These are phyloP conservation scores for Aspergillus wentii DNA, from an alignment of 495 filamentous ascomycete genomes.

Conservation along the genomic window DNA sequence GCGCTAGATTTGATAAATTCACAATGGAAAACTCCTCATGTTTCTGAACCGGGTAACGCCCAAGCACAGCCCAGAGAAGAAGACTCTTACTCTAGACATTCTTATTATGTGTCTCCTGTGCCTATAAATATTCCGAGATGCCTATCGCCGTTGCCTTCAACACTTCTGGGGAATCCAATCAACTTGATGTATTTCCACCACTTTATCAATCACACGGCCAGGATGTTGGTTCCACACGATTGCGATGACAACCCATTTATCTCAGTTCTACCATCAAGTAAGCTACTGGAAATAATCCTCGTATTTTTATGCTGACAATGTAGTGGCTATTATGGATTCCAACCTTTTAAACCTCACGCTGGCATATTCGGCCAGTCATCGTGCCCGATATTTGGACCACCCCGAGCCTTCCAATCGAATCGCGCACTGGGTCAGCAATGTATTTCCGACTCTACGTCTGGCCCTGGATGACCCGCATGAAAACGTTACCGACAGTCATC, in stretches of 20 bases:
- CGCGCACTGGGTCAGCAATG: slow-evolving; percentile 70
- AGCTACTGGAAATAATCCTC: slow-evolving; percentile 19
- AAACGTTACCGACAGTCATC: slow-evolving; percentile 66
- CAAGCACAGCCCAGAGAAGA: no score
- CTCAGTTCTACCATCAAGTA: slow-evolving; percentile 64
- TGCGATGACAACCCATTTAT: slow-evolving; percentile 71
- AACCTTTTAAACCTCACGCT: slow-evolving; percentile 74
- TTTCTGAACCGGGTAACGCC: slow-evolving; percentile 11
- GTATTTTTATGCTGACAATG: slow-evolving; percentile 9
- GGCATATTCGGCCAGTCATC: slow-evolving; percentile 78
- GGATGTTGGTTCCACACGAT: slow-evolving; percentile 71
- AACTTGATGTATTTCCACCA: slow-evolving; percentile 75
- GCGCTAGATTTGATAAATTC: slow-evolving; percentile 26
- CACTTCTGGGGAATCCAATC: slow-evolving; percentile 69
- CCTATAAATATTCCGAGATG: slow-evolving; percentile 61
- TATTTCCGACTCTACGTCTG: slow-evolving; percentile 67
- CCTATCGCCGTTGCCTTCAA: slow-evolving; percentile 61
- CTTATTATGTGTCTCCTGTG: slow-evolving; percentile 66
- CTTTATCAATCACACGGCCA: slow-evolving; percentile 75
- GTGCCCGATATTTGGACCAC: slow-evolving; percentile 69
- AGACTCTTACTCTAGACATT: slow-evolving; percentile 8
- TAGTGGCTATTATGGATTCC: slow-evolving; percentile 62
- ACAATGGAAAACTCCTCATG: slow-evolving; percentile 6
- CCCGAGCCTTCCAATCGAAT: slow-evolving; percentile 75
- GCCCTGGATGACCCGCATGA: slow-evolving; percentile 54